Evolutionary conservation across 1,284 basidiomycete species (phyloP).

Genomic region (Mrakiaceae sp.): DNA sequence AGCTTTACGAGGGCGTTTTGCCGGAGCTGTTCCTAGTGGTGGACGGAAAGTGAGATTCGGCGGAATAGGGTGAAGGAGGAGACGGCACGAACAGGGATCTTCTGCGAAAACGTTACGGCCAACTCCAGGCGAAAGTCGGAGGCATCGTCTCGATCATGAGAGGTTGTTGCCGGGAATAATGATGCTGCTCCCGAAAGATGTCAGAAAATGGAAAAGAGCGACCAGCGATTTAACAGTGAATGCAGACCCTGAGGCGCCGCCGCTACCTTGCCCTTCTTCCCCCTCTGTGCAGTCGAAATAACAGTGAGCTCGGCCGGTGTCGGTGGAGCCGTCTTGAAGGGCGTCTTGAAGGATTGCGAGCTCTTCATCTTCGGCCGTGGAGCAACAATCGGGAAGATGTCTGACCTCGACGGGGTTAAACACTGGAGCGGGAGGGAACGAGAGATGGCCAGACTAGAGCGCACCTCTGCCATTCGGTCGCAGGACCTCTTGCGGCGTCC

Average conservation of each 20-base stretch:
- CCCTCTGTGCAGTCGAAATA: constrained; percentile 5
- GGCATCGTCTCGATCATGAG: constrained; percentile 5
- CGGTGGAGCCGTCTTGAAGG: constrained; percentile 34
- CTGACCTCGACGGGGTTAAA: background rate
- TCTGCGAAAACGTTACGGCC: constrained; percentile 48
- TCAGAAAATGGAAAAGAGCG: background rate
- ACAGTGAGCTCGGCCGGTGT: background rate
- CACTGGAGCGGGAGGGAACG: background rate
- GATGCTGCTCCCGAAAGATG: background rate
- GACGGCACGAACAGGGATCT: constrained; percentile 43
- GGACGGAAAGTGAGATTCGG: background rate
- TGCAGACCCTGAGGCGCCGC: background rate
- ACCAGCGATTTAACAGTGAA: background rate
- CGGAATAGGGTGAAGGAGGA: too few species aligned
- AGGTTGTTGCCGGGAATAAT: background rate
- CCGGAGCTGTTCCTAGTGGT: constrained; percentile 13
- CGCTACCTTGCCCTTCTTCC: background rate
- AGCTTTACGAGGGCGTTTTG: constrained; percentile 13
- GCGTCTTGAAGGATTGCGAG: constrained; percentile 43
- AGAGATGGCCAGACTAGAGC: background rate
- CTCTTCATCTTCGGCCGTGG: constrained; percentile 1
- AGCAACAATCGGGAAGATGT: background rate
- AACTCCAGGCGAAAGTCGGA: constrained; percentile 36
- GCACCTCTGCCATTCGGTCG: constrained; percentile 4
- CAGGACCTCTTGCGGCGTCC: constrained; percentile 3